These are phyloP conservation scores for Monilinia aucupariae DNA, from an alignment of 2,329 filamentous ascomycete genomes.

Conservation along the genomic window DNA sequence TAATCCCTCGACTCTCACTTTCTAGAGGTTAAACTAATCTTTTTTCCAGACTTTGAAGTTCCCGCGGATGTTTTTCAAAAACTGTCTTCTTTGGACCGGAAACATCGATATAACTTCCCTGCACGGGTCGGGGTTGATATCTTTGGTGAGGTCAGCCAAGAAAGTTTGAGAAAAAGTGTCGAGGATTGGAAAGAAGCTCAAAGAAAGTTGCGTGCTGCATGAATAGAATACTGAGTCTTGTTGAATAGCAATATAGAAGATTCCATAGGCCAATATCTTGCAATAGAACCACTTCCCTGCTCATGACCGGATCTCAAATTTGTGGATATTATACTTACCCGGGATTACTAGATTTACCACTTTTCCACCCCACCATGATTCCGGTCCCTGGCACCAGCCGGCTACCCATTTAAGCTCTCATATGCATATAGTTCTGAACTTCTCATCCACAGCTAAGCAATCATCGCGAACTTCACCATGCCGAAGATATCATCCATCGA, in stretches of 20 bases:
- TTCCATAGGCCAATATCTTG: neutral
- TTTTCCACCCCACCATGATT: constrained; percentile 4
- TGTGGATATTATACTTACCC: constrained; percentile 8
- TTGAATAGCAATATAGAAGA: constrained; percentile 1
- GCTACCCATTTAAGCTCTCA: neutral
- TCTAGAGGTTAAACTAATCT: neutral
- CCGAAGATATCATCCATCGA: constrained; percentile 60
- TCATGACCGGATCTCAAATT: constrained; percentile 3
- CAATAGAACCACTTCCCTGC: neutral
- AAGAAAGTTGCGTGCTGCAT: constrained; percentile 4
- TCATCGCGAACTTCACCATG: constrained; percentile 41
- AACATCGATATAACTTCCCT: constrained; percentile 42
- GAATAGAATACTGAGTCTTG: neutral
- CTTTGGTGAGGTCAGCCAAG: constrained; percentile 40
- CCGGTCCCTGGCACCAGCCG: neutral
- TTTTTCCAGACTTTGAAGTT: constrained; percentile 37
- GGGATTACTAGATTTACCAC: neutral
- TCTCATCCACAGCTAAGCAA: neutral
- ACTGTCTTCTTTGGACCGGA: constrained; percentile 38
- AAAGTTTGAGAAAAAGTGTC: constrained; percentile 36
- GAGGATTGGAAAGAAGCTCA: constrained; percentile 27
- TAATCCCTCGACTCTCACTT: constrained; percentile 3
- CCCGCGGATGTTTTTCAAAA: constrained; percentile 37
- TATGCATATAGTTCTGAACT: neutral
- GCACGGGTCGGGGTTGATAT: constrained; percentile 41